phyloP scores from a whole-genome alignment of 2,329 filamentous ascomycete species.

The Aspergillus unguis region DNA sequence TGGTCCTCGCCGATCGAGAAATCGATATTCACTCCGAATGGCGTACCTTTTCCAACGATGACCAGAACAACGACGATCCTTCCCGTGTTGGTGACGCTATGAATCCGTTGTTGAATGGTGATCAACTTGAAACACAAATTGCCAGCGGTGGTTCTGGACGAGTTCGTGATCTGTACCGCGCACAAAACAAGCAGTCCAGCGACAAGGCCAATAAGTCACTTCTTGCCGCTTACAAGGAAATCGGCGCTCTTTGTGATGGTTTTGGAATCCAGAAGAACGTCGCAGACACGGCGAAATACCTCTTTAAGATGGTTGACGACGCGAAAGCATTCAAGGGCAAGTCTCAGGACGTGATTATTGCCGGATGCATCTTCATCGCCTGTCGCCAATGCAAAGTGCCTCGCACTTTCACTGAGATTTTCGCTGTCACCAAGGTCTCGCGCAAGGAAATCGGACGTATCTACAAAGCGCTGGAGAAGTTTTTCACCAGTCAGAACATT shows the following conservation, averaged over 20 bases:
- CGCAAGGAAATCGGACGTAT: slow-evolving; percentile 97
- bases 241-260: slow-evolving; percentile 79
- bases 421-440: slow-evolving; percentile 83
- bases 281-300: slow-evolving; percentile 85
- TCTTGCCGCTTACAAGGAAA: slow-evolving; percentile 80
- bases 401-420: slow-evolving; percentile 92
- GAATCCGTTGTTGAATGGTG: slow-evolving; percentile 84
- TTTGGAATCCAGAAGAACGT: slow-evolving; percentile 78
- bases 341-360: slow-evolving; percentile 87
- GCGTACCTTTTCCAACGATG: slow-evolving; percentile 98
- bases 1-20: slow-evolving; percentile 85
- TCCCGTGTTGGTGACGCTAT: slow-evolving; percentile 95
- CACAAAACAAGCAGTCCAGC: slow-evolving; percentile 74
- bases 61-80: slow-evolving; percentile 92
- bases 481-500: slow-evolving; percentile 71
- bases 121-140: slow-evolving; percentile 84
- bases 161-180: slow-evolving; percentile 72
- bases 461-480: slow-evolving; percentile 89
- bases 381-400: slow-evolving; percentile 85
- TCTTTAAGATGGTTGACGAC: slow-evolving; percentile 93
- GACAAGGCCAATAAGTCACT: slow-evolving; percentile 82
- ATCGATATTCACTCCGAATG: slow-evolving; percentile 97
- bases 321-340: slow-evolving; percentile 94
- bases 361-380: slow-evolving; percentile 95
- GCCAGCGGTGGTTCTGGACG: slow-evolving; percentile 73